Evolutionary conservation across 1,284 basidiomycete genomes (phyloP), one percentile per base, ranked within the genome.

Genomic region (Boletus smithii): DNA sequence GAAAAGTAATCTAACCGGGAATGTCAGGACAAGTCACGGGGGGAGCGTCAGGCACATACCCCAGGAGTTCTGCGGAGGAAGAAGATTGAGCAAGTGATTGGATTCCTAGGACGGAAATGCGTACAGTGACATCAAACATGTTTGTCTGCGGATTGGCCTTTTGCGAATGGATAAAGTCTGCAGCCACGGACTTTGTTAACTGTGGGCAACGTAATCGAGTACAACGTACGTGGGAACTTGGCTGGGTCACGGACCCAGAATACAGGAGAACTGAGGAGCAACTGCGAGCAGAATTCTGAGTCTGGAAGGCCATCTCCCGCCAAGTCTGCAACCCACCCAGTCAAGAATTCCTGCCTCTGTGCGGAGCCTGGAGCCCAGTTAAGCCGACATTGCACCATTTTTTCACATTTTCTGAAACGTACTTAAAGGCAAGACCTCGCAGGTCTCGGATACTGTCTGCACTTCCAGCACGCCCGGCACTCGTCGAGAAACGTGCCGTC

Each of bases 141-240:
- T 53, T 36, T 8, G 53, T 44, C 44, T 73, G 69, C 1, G 73
- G 73, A 65, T 68, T 70, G 51, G 75, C 66, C 67, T 79, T 79
- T 61, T 77, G 75, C 8, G 77, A 75, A 64, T 74, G 76, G 49
- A 76, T 76, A 58, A 79, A 76, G 58, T 71, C 42, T 54, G 27
- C 8, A 29, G 14, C 5, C 3, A 31, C n/a, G 18, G n/a, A 8
- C 17, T 6, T 20, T 3, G 30, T 49, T 30, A 44, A 26, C 17
- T 31, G 23, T 1, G 16, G 17, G 33, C 3, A 8, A 27, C 13
- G 7, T 17, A 5, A 22, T 8, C 1, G 13, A 31, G n/a, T 4
- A 18, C 24, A 22, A 50, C 59, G 18, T 32, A 59, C 59, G 54
- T 8, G 76, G 74, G 63, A 79, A 79, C 61, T 77, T 76, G 30